A percentile compares a stretch with the other conserved stretches of the same genome.
Conservation (phyloP, 148 eudicot genomes). For the Rhododendron mucronatum region DNA sequence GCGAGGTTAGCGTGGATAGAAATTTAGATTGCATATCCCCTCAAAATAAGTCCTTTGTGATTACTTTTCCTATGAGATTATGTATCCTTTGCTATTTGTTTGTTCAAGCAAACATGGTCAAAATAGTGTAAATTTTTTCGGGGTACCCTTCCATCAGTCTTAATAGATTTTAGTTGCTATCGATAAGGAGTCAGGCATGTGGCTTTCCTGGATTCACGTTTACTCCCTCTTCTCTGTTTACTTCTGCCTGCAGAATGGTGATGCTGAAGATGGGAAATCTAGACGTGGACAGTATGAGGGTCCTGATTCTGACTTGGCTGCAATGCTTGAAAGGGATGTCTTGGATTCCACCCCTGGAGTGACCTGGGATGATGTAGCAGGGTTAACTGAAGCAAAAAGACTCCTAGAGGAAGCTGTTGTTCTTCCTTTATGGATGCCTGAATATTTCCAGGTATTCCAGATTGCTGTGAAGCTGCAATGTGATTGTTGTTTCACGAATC, state of each 20-base stretch:
- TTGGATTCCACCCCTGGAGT: slow-evolving; percentile 93
- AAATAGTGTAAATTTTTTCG: background rate
- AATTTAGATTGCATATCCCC: background rate
- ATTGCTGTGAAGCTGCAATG: background rate
- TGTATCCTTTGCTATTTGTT: background rate
- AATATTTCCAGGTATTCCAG: slow-evolving; percentile 82
- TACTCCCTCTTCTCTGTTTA: background rate
- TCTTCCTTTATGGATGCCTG: slow-evolving; percentile 98
- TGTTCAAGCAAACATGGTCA: background rate
- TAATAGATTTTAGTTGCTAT: background rate
- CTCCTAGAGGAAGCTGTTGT: slow-evolving; percentile 99
- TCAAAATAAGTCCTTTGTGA: background rate
- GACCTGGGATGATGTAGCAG: slow-evolving; percentile 99
- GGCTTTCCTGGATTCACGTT: background rate
- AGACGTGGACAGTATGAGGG: slow-evolving; percentile 89
- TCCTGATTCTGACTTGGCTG: slow-evolving; percentile 96
- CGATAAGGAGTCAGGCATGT: background rate
- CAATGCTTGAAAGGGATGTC: slow-evolving; percentile 99
- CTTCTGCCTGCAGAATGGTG: slow-evolving; percentile 55
- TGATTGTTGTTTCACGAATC: background rate
- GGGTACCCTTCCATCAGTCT: background rate
- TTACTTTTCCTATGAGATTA: background rate
- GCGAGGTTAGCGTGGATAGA: background rate
- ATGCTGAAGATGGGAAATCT: slow-evolving; percentile 90
- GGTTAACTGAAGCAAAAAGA: slow-evolving; percentile 92